Percentiles rank a stretch among this genome's conserved stretches.
Conservation (phyloP, 2,329 filamentous ascomycete genomes). For the Thermoascus crustaceus region DNA sequence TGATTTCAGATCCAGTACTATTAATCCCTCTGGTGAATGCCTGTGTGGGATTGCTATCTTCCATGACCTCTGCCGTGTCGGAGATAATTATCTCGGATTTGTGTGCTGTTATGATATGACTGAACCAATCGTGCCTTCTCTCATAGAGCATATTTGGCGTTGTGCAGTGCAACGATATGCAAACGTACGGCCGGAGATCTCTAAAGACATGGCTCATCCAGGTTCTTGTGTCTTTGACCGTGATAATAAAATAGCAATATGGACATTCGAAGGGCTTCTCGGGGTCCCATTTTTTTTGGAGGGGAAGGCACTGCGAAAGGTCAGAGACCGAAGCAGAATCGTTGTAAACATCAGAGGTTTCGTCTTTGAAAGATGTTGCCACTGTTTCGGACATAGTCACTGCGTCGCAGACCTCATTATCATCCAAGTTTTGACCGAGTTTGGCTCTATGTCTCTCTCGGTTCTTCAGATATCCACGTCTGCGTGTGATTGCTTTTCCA, state of each 20-base stretch:
- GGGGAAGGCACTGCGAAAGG: constrained; percentile 20
- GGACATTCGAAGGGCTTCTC: constrained; percentile 32
- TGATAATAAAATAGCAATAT: constrained; percentile 33
- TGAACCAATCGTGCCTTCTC: neutral
- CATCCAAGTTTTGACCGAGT: constrained; percentile 17
- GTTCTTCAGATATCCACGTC: constrained; percentile 32
- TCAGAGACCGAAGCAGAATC: too few relatives aligned
- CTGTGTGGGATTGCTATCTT: too few relatives aligned
- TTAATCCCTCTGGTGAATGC: too few relatives aligned
- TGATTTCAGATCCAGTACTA: too few relatives aligned
- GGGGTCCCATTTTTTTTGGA: constrained; percentile 10
- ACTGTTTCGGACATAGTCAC: constrained; percentile 7
- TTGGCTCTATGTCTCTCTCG: constrained; percentile 29
- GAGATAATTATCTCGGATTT: too few relatives aligned
- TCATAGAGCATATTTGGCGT: neutral
- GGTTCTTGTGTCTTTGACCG: constrained; percentile 11
- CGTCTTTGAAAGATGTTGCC: neutral
- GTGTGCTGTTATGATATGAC: neutral
- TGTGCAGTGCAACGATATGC: constrained; percentile 14
- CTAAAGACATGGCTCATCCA: constrained; percentile 34
- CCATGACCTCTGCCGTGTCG: too few relatives aligned
- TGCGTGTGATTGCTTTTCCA: constrained; percentile 25
- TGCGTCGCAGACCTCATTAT: constrained; percentile 2
- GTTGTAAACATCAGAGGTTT: neutral
- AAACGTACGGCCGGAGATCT: constrained; percentile 35